Base-by-base conservation (phyloP, 257 asterid genomes). In the Nicotiana knightiana region DNA sequence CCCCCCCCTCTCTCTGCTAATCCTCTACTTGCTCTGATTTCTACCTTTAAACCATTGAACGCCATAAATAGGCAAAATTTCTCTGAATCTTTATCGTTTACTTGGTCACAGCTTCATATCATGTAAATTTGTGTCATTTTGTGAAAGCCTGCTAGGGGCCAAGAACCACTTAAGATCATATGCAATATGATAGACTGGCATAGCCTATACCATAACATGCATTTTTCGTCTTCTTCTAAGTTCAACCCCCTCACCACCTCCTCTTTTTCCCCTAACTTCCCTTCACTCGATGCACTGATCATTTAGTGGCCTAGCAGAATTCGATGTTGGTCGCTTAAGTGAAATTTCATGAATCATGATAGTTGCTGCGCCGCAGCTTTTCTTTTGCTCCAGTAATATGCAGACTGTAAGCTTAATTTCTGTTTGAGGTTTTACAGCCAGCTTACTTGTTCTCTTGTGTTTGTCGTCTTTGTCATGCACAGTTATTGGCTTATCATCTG, bases 401-500 rank as follows among this genome's bases (percentile, higher is more conserved):
- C 16, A 65, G 13, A 10, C 71, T 30, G 33, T 11, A 21, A 37
- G 24, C 30, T 80, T 28, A 64, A 6, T 61, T 9, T 37, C n/a
- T 61, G 30, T 67, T 57, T 62, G 51, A 54, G 62, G 17, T 63
- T 65, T 64, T 55, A 24, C 17, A 33, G 28, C 2, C 3, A 53
- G 58, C 67, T 71, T 54, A 54, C 43, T 1, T 21, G 15, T 48
- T 18, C 9, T 26, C 33, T 67, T 58, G 46, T 80, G 10, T 17
- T 84, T 28, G 39, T 48, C 62, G 13, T 80, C 51, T 63, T 59
- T 5, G 39, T 18, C 21, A 65, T 82, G 30, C 88, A 85, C 93
- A 96, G 99, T 90, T 96, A 85, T 86, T 96, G 93, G 98, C 99
- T 1, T 96, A 93, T 88, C 99, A 96, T 81, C 93, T 96, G 61